Evolutionary conservation across 2,329 filamentous ascomycete species (phyloP), one percentile per base, ranked within the genome.

Genomic region (Uncinocarpus reesii): DNA sequence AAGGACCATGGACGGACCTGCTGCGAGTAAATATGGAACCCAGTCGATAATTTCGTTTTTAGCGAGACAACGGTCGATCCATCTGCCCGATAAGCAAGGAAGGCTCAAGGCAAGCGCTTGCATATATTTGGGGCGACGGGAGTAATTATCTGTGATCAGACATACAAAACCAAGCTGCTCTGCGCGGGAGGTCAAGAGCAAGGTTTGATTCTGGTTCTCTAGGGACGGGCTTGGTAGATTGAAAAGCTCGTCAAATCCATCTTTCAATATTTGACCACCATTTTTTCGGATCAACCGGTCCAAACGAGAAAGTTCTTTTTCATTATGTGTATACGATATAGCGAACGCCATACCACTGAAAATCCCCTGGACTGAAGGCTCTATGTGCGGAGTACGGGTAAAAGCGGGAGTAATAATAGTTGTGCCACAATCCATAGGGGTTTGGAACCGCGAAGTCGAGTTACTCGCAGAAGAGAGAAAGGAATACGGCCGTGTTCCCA

Each of bases 81-180:
- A 98, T 47, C 82, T 81, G 4, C 80, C 77, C 4, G 86, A 83
- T 1, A 98, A 72, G 58, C 89, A 95, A 0, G 92, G 92, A 0
- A 98, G 68, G 0, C 86, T 87, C 0, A 98, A 76, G 0, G 92
- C 89, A 1, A 98, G 76, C 0, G 92, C 92, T 67, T 96, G 89
- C 74, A 96, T 85, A 64, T 92, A 95, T 62, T 96, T 98, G 42
- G 81, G 78, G 53, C 87, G 88, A 40, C 90, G 80, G 5, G 85
- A 92, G 62, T 95, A 84, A 3, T 79, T 78, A 59, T 96, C 86
- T 0, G 89, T 83, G 51, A 98, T 85, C 11, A 96, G 70, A 3
- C 87, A 89, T 0, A 85, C 80, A 60, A 98, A 96, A 0, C 86
- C 83, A 1, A 81, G 70, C 1, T 74, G 67, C 29, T 69, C 59